A percentile compares a stretch with the other conserved stretches of the same genome.
Conservation (phyloP, 441 rosid species). For the Bocquillonia castaneifolia region DNA sequence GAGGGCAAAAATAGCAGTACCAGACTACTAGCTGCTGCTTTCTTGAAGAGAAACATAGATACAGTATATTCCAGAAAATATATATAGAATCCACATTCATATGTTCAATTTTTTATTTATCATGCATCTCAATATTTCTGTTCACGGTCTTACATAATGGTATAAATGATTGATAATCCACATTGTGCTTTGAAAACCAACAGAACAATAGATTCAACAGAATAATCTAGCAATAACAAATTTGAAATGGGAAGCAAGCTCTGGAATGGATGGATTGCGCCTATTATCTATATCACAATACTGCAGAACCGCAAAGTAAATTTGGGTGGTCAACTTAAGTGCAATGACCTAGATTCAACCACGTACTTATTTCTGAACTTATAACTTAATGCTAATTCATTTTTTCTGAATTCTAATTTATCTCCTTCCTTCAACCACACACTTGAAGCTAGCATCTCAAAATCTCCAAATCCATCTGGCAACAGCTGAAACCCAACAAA, state of each 20-base stretch:
- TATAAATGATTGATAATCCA: background rate
- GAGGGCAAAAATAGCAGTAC: background rate
- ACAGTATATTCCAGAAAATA: background rate
- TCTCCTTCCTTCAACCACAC: background rate
- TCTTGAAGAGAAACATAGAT: background rate
- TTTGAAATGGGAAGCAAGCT: background rate
- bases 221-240: background rate
- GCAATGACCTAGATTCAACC: background rate
- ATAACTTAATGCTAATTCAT: background rate
- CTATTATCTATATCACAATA: background rate
- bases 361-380: background rate
- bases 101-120: too few relatives aligned
- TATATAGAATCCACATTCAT: background rate
- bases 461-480: conserved; percentile 6
- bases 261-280: background rate
- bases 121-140: background rate
- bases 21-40: conserved; percentile 1
- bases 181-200: background rate
- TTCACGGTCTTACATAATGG: background rate
- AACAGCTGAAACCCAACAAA: background rate
- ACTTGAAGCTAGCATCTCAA: background rate
- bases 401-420: background rate
- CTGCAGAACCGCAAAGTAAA: background rate
- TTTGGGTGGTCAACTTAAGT: background rate
- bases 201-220: background rate